phyloP scores from a whole-genome alignment of 106 monocot species.

The Cymbidium sinense region DNA sequence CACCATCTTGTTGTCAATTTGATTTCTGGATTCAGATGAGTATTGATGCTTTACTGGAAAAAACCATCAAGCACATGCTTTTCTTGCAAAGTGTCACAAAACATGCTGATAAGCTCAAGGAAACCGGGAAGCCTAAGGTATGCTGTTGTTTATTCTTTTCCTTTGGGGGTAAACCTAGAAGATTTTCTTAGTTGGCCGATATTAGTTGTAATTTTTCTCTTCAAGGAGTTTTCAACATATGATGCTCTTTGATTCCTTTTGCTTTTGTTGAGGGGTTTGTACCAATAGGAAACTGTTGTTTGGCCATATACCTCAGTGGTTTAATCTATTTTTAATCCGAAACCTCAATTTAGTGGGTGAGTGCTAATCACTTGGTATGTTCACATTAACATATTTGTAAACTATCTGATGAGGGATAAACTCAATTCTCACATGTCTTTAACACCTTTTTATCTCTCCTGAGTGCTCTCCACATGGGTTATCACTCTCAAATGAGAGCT shows the following conservation, averaged over 20 bases:
- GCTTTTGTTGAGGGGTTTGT: not conserved
- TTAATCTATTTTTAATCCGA: not conserved
- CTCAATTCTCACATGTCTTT: not conserved
- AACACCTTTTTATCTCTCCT: not conserved
- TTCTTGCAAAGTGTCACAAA: slow-evolving; percentile 68
- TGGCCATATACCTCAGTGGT: not conserved
- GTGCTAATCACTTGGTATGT: not conserved
- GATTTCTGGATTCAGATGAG: slow-evolving; percentile 36
- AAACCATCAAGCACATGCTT: slow-evolving; percentile 69
- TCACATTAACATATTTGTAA: not conserved
- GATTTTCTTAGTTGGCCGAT: not conserved
- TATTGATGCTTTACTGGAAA: slow-evolving; percentile 62
- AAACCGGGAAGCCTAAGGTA: slow-evolving; percentile 51
- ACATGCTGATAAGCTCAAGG: slow-evolving; percentile 64
- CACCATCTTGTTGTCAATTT: not conserved
- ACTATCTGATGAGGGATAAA: not conserved
- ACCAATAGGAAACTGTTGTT: not conserved
- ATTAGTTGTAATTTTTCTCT: not conserved
- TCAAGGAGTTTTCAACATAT: not conserved
- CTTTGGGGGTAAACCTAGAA: not conserved
- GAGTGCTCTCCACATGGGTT: not conserved
- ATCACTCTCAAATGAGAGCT: not conserved
- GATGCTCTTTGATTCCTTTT: not conserved
- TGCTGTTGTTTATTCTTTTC: not conserved
- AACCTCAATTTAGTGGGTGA: not conserved